phyloP scores from a whole-genome alignment of 192 early-diverging fungal genomes.

The Coemansia sp. region DNA sequence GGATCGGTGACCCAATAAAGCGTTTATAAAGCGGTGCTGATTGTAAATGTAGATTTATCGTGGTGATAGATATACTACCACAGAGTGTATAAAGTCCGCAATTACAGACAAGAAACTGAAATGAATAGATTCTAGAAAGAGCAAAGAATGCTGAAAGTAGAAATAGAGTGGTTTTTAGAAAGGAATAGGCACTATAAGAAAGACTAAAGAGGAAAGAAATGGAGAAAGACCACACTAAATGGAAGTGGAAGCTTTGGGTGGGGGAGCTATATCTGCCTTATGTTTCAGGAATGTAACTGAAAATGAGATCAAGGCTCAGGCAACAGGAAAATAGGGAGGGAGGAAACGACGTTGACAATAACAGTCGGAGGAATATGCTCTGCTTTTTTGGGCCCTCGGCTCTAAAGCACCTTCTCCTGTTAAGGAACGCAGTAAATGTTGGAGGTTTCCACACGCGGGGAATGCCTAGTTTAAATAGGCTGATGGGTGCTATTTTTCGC shows the following conservation, averaged over 20 bases:
- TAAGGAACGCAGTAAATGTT: slow-evolving; percentile 1
- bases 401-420: background rate
- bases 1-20: background rate
- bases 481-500: slow-evolving; percentile 3
- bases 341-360: background rate
- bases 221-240: background rate
- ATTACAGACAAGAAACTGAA: slow-evolving; percentile 5
- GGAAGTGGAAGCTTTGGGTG: background rate
- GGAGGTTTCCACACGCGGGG: background rate
- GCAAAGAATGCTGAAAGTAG: background rate
- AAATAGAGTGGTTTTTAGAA: background rate
- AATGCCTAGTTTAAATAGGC: slow-evolving; percentile 2
- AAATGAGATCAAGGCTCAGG: slow-evolving; percentile 13
- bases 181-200: background rate
- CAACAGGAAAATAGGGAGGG: slow-evolving; percentile 2
- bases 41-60: background rate
- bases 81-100: background rate
- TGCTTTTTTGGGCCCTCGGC: background rate
- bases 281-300: slow-evolving; percentile 18
- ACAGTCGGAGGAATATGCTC: background rate
- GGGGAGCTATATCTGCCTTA: background rate
- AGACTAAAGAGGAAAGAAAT: background rate
- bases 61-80: background rate
- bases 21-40: background rate
- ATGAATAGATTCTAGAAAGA: slow-evolving; percentile 2